Percentiles rank a stretch among this genome's conserved stretches.
These are phyloP conservation scores for Ambrosiella xylebori DNA, from an alignment of 2,329 filamentous ascomycete genomes.

Conservation along the genomic window DNA sequence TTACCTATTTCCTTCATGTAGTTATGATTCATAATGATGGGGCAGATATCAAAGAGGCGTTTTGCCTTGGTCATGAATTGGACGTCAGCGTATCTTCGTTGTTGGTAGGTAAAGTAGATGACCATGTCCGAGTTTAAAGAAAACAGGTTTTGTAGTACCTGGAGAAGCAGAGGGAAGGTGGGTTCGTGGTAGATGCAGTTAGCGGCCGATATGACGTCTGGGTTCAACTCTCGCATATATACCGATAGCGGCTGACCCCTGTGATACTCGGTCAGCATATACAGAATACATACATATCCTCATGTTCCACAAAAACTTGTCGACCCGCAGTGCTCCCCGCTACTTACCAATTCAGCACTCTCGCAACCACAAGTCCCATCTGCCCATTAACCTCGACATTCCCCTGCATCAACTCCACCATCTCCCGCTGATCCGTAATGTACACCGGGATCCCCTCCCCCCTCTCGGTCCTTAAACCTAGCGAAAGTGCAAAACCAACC, in stretches of 20 bases:
- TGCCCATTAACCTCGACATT: conserved; percentile 75
- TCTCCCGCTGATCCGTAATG: conserved; percentile 75
- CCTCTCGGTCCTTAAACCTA: conserved; percentile 26
- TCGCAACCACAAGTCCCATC: conserved; percentile 41
- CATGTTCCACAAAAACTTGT: not conserved
- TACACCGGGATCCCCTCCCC: conserved; percentile 34
- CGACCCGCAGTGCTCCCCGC: not conserved
- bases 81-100: conserved; percentile 63
- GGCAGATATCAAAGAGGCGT: conserved; percentile 46
- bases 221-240: conserved; percentile 36
- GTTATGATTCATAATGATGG: conserved; percentile 37
- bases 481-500: conserved; percentile 49
- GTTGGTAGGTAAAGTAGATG: conserved; percentile 85
- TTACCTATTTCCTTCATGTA: conserved; percentile 39
- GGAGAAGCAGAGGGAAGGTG: conserved; percentile 71
- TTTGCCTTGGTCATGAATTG: conserved; percentile 55
- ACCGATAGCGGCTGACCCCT: conserved; percentile 42
- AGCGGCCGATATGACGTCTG: conserved; percentile 76
- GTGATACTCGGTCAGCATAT: not conserved
- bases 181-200: conserved; percentile 97
- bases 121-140: conserved; percentile 48
- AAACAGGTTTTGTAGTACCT: conserved; percentile 60
- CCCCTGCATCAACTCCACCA: conserved; percentile 69
- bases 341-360: conserved; percentile 65
- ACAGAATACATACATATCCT: not conserved